Percentiles rank a stretch among this genome's conserved stretches.
phyloP scores from a whole-genome alignment of 495 filamentous ascomycete genomes.

The Mycothermus thermophilus region DNA sequence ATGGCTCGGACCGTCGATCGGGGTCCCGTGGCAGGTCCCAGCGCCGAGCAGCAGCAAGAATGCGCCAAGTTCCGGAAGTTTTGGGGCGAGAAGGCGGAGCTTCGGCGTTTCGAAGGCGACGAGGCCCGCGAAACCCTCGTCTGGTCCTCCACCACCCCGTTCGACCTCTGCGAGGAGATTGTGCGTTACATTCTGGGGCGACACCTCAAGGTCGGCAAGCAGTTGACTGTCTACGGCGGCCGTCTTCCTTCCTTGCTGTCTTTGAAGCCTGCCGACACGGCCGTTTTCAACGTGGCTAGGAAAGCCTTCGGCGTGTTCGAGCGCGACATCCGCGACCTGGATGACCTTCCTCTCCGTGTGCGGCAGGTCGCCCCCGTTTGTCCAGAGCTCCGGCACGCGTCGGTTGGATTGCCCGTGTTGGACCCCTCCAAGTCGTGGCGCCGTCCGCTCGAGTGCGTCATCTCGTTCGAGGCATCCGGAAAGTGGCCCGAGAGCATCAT shows the following conservation, averaged over 20 bases:
- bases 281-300: conserved; percentile 38
- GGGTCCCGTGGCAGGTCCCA: conserved; percentile 50
- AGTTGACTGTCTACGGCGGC: conserved; percentile 42
- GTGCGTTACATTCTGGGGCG: conserved; percentile 53
- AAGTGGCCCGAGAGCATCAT: conserved; percentile 86
- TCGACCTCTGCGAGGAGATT: conserved; percentile 63
- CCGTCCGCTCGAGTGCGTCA: conserved; percentile 44
- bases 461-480: conserved; percentile 87
- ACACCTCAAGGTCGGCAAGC: conserved; percentile 42
- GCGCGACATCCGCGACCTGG: conserved; percentile 55
- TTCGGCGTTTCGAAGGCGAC: conserved; percentile 62
- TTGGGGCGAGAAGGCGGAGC: conserved; percentile 62
- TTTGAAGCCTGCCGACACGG: conserved; percentile 26
- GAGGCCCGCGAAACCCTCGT: conserved; percentile 66
- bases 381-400: conserved; percentile 59
- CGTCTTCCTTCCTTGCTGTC: conserved; percentile 44
- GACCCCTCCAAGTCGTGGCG: conserved; percentile 22
- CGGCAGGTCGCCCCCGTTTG: conserved; percentile 61
- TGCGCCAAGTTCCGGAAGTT: conserved; percentile 56
- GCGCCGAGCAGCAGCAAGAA: conserved; percentile 54
- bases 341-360: conserved; percentile 67
- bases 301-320: conserved; percentile 57
- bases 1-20: conserved; percentile 64
- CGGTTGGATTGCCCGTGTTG: conserved; percentile 38
- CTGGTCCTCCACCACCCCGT: conserved; percentile 52